Evolutionary conservation across 75 land plant species (phyloP).

Genomic region (Cupressus sempervirens): DNA sequence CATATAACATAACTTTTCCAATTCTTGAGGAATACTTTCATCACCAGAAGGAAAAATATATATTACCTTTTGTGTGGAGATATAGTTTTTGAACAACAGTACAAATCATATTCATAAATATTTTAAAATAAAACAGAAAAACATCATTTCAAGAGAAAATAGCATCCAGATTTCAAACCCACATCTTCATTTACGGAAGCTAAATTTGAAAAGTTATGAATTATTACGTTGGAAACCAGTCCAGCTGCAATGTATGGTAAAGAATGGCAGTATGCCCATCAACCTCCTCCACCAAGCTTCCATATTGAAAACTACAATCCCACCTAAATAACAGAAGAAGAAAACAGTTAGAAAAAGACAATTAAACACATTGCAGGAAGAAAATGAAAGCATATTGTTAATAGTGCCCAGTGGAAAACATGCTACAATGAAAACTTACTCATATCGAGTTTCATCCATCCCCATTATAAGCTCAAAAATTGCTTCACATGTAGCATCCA

Average conservation of each 20-base stretch:
- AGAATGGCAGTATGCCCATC: slow-evolving; percentile 94
- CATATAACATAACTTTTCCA: neutral
- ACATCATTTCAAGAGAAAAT: neutral
- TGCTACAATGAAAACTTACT: slow-evolving; percentile 43
- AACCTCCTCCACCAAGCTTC: slow-evolving; percentile 83
- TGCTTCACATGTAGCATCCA: slow-evolving; percentile 83
- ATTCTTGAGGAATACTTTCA: neutral
- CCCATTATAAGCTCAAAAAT: slow-evolving; percentile 91
- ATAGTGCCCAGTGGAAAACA: neutral
- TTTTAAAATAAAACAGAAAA: neutral
- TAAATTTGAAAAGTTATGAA: neutral
- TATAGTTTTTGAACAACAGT: neutral
- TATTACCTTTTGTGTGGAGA: neutral
- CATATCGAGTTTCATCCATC: slow-evolving; percentile 89
- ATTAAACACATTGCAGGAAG: neutral
- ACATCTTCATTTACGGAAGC: neutral
- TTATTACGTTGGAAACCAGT: slow-evolving; percentile 85
- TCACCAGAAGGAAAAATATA: neutral
- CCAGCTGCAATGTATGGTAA: slow-evolving; percentile 78
- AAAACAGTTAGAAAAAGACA: slow-evolving; percentile 1
- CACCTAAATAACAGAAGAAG: slow-evolving; percentile 43
- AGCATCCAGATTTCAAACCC: neutral
- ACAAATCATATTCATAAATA: neutral
- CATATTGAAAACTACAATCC: slow-evolving; percentile 89
- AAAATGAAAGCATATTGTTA: neutral